phyloP scores from a whole-genome alignment of 2,329 filamentous ascomycete genomes.

The Pestalotiopsis sp. region DNA sequence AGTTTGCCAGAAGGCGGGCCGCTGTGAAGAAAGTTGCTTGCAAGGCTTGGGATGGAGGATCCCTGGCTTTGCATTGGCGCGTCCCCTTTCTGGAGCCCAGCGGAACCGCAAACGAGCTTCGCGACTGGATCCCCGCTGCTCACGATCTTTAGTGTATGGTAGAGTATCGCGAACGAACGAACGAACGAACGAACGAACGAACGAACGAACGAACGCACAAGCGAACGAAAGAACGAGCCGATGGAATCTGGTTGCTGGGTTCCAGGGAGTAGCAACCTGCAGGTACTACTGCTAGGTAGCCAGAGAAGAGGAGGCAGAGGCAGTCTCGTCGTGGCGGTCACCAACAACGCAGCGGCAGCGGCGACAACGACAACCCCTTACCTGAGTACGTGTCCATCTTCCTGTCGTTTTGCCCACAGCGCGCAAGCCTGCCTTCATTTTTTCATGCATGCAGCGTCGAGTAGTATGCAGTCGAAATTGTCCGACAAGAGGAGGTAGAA shows the following conservation, averaged over 20 bases:
- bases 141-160: not conserved
- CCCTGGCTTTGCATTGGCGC: not conserved
- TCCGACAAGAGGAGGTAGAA: not conserved
- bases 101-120: not conserved
- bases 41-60: not conserved
- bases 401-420: not conserved
- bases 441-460: not conserved
- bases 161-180: not conserved
- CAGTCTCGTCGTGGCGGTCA: not conserved
- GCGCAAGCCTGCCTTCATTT: not conserved
- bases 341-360: not conserved
- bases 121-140: not conserved
- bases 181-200: not conserved
- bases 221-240: not conserved
- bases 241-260: not conserved
- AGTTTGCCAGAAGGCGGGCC: conserved; percentile 7
- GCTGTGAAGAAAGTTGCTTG: not conserved
- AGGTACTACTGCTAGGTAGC: not conserved
- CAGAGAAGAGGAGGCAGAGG: not conserved
- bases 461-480: not conserved
- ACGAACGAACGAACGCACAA: not conserved
- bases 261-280: not conserved
- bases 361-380: not conserved
- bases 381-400: not conserved
- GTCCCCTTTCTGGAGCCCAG: not conserved